Conservation (phyloP, 441 rosid genomes). For the Theobroma grandiflorum region DNA sequence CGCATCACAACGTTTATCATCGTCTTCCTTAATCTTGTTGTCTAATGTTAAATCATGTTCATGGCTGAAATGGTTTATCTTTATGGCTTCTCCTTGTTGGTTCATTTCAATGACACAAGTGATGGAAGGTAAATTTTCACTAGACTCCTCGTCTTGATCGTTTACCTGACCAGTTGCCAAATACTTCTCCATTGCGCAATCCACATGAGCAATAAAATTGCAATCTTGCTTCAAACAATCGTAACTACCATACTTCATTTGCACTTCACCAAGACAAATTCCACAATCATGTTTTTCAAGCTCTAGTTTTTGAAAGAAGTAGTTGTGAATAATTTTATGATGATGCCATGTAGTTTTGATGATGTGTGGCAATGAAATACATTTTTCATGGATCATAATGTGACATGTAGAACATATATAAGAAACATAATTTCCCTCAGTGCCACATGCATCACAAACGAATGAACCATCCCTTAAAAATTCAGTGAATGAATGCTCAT, state of each 20-base stretch:
- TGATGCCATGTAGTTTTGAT: slow-evolving; percentile 30
- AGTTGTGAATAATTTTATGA: slow-evolving; percentile 8
- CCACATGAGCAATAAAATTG: not conserved
- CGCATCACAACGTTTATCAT: no score
- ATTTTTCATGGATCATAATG: slow-evolving; percentile 22
- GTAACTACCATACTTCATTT: no score
- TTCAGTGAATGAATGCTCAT: slow-evolving; percentile 19
- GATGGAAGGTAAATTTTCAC: no score
- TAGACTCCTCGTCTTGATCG: no score
- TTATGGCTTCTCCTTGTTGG: no score
- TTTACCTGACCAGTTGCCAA: no score
- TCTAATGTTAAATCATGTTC: no score
- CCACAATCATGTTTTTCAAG: not conserved
- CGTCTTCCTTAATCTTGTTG: no score
- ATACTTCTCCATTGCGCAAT: no score
- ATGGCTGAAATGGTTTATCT: no score
- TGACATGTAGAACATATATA: slow-evolving; percentile 1
- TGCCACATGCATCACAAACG: slow-evolving; percentile 25
- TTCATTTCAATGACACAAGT: no score
- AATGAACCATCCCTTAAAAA: not conserved
- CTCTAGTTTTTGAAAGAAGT: not conserved
- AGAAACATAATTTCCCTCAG: not conserved
- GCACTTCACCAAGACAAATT: slow-evolving; percentile 2
- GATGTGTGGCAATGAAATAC: slow-evolving; percentile 19
- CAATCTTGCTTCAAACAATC: no score